These are phyloP conservation scores for Cercospora beticola DNA, from an alignment of 2,329 filamentous ascomycete genomes.

Conservation along the genomic window DNA sequence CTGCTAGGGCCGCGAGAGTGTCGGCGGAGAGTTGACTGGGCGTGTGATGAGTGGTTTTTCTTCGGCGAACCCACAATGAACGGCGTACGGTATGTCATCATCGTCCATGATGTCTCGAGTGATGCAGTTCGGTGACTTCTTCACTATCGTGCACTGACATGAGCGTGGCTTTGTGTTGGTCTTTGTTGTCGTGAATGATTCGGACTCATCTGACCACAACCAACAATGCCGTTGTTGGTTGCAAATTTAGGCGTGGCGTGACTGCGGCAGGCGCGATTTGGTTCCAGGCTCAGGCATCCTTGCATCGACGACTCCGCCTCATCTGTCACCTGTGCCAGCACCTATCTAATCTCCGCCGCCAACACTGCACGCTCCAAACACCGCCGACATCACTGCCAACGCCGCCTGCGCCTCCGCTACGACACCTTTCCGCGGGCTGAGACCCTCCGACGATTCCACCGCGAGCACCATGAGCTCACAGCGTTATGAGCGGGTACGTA, in stretches of 20 bases:
- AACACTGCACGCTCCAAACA: slow-evolving; percentile 2
- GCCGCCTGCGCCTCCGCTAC: background rate
- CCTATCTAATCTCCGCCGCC: slow-evolving; percentile 6
- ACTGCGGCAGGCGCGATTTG: background rate
- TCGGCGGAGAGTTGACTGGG: slow-evolving; percentile 63
- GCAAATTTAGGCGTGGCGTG: background rate
- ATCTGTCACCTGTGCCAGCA: slow-evolving; percentile 7
- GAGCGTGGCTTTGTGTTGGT: background rate
- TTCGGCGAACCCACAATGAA: background rate
- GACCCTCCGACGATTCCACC: slow-evolving; percentile 4
- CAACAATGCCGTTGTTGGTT: background rate
- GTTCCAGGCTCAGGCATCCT: slow-evolving; percentile 4
- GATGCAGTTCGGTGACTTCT: slow-evolving; percentile 7
- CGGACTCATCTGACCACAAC: background rate
- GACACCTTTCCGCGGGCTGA: background rate
- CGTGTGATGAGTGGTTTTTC: slow-evolving; percentile 21
- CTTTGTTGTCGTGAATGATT: background rate
- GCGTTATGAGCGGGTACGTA: slow-evolving; percentile 51
- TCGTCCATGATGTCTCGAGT: slow-evolving; percentile 23
- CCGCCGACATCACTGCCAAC: slow-evolving; percentile 6
- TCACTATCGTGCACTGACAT: background rate
- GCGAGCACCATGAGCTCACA: slow-evolving; percentile 45
- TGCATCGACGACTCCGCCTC: background rate
- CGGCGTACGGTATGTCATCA: slow-evolving; percentile 28
- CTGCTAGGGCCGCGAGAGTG: slow-evolving; percentile 66